Percentiles rank a stretch among this genome's conserved stretches.
These are phyloP conservation scores for Epichloe elymi DNA, from an alignment of 2,329 filamentous ascomycete species.

Conservation along the genomic window DNA sequence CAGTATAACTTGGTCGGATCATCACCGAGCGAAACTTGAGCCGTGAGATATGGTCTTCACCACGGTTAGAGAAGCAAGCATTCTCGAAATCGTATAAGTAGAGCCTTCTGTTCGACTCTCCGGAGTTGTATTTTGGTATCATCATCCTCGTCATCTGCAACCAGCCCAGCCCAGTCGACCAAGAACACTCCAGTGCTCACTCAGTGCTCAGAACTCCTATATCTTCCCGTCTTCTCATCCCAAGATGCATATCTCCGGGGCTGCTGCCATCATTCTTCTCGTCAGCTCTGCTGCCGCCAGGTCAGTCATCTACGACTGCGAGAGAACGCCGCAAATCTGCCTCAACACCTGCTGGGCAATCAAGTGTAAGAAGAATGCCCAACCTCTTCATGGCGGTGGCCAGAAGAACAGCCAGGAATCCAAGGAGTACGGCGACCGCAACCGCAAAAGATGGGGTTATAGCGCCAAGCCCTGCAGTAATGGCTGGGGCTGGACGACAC, in stretches of 20 bases:
- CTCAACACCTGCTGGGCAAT: slow-evolving; percentile 1
- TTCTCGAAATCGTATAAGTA: background rate
- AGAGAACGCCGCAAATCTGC: background rate
- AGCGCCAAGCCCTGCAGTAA: background rate
- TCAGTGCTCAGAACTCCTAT: background rate
- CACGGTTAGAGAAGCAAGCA: background rate
- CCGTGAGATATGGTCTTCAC: background rate
- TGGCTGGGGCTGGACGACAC: background rate
- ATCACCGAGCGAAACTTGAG: background rate
- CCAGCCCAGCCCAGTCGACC: background rate
- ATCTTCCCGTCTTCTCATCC: background rate
- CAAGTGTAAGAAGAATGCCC: background rate
- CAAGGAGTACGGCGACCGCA: background rate
- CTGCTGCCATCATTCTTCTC: background rate
- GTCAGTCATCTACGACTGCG: background rate
- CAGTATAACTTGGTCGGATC: background rate
- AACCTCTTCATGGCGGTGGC: background rate
- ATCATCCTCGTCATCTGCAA: background rate
- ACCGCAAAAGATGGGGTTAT: background rate
- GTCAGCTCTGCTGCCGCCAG: background rate
- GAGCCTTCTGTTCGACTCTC: background rate
- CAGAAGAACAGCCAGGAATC: background rate
- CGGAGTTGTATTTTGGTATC: background rate
- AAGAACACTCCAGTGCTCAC: background rate
- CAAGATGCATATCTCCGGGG: background rate